Evolutionary conservation across 2,329 filamentous ascomycete species (phyloP), one percentile per base, ranked within the genome.

Genomic region (Phyllosticta ampelicida): DNA sequence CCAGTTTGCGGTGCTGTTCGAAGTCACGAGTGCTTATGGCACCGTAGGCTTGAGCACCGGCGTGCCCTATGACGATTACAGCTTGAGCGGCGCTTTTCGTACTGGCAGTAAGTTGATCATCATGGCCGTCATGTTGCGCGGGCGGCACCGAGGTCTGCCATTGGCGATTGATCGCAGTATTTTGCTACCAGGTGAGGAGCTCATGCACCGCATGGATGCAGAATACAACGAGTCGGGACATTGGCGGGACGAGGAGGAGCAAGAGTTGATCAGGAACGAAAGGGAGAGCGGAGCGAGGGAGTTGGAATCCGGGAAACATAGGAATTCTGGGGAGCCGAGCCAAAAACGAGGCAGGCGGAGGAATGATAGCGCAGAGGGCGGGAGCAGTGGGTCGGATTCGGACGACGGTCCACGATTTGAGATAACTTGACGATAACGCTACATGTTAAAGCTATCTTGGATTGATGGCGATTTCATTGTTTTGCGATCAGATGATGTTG

Each of bases 1-100:
- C 19, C 54, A 67, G 11, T 71, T 70, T 53, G 61, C 62, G 8
- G 61, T 71, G n/a, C 66, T 81, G 1, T 83, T 83, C 60, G 80
- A 83, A 65, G 78, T 81, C 9, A 76, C 80, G 1, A 78, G 75
- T 1, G 80, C 75, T 2, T 86, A 85, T 64, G 82, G 81, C 6
- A 82, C 79, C 55, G 82, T 86, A n/a, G 83, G 83, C 3, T 73
- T 86, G 16, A 81, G 77, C 23, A 76, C 80, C 1, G 83, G 83
- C 0, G 70, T 81, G 20, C 80, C 82, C 0, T 72, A 74, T 9
- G 70, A 77, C 59, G 76, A 77, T 53, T 82, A 78, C 64, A 82
- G 79, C 55, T 80, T 86, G 58, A 73, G 73, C 51, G 81, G 81
- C 1, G 76, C 75, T 0, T 80, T 80, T 74, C 77, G 79, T 56